Percentiles rank a stretch among this genome's conserved stretches.
These are phyloP conservation scores for Pseudocercospora cruenta DNA, from an alignment of 2,329 filamentous ascomycete species.

Conservation along the genomic window DNA sequence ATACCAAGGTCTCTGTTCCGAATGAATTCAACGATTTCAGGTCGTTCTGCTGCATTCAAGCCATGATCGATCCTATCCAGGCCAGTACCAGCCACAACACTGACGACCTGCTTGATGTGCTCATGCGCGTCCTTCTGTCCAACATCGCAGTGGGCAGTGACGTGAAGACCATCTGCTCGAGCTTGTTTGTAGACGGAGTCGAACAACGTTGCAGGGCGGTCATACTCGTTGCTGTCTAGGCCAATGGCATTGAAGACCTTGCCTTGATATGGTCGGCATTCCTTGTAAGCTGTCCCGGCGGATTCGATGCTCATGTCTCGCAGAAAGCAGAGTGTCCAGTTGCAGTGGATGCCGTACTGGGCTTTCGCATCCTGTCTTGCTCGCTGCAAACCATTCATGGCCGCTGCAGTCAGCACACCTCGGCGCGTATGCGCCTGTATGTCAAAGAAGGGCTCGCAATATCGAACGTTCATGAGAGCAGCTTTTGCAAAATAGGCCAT, in stretches of 20 bases:
- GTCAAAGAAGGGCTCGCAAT: too few relatives aligned
- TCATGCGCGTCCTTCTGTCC: conserved; percentile 53
- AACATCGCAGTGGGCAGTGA: conserved; percentile 58
- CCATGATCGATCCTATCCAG: conserved; percentile 50
- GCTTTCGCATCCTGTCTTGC: conserved; percentile 23
- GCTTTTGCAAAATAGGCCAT: too few relatives aligned
- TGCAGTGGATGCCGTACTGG: conserved; percentile 8
- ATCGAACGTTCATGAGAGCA: too few relatives aligned
- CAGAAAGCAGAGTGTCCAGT: conserved; percentile 51
- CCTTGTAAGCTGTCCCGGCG: conserved; percentile 45
- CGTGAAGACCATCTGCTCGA: conserved; percentile 46
- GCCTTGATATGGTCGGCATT: conserved; percentile 47
- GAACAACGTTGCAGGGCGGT: conserved; percentile 52
- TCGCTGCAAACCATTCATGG: conserved; percentile 42
- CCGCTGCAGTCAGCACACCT: conserved; percentile 39
- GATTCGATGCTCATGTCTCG: conserved; percentile 46
- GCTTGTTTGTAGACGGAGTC: conserved; percentile 46
- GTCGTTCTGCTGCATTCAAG: conserved; percentile 43
- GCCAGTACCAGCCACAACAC: conserved; percentile 36
- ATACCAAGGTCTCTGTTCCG: conserved; percentile 42
- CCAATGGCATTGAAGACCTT: conserved; percentile 51
- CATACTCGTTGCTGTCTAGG: conserved; percentile 52
- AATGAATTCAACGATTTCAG: conserved; percentile 41
- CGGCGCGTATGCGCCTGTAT: conserved; percentile 31
- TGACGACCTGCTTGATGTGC: conserved; percentile 47